Conservation (phyloP, 306 rosid genomes). For the Cucumis cinereus region DNA sequence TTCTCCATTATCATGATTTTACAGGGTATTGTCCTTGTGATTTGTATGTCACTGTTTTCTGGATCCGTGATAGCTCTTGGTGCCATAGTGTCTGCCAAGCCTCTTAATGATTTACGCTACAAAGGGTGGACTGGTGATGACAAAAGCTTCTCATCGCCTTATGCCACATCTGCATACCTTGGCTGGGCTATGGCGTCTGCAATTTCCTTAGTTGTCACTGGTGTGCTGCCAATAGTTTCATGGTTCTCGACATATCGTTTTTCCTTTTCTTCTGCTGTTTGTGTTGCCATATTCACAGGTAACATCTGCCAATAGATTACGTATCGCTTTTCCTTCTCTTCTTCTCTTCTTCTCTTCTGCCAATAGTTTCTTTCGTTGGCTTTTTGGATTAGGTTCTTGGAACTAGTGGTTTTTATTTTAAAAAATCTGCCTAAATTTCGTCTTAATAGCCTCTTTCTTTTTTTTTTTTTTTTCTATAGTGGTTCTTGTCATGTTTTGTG, state of each 20-base stretch:
- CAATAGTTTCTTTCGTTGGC: neutral
- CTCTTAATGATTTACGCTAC: conserved; percentile 79
- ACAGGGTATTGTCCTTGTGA: conserved; percentile 73
- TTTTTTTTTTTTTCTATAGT: conserved; percentile 24
- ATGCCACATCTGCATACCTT: conserved; percentile 71
- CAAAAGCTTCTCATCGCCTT: conserved; percentile 63
- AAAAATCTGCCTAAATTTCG: neutral
- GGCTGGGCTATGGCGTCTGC: conserved; percentile 99
- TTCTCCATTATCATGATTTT: neutral
- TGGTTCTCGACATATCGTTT: conserved; percentile 96
- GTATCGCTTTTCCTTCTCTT: conserved; percentile 74
- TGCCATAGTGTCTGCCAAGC: conserved; percentile 79
- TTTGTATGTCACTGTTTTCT: conserved; percentile 49
- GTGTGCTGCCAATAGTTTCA: conserved; percentile 83
- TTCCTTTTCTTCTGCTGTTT: conserved; percentile 75
- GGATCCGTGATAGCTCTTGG: conserved; percentile 89
- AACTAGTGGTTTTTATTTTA: conserved; percentile 6
- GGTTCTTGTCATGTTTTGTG: conserved; percentile 80
- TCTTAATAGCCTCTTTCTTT: neutral
- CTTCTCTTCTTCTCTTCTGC: conserved; percentile 55
- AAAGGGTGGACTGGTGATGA: conserved; percentile 76
- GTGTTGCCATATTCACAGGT: conserved; percentile 83
- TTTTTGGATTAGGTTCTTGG: conserved; percentile 1
- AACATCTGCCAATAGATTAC: conserved; percentile 54
- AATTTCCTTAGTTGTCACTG: conserved; percentile 70